A percentile compares a stretch with the other conserved stretches of the same genome.
phyloP scores from a whole-genome alignment of 148 eudicot genomes.

The Hydrangea macrophylla region DNA sequence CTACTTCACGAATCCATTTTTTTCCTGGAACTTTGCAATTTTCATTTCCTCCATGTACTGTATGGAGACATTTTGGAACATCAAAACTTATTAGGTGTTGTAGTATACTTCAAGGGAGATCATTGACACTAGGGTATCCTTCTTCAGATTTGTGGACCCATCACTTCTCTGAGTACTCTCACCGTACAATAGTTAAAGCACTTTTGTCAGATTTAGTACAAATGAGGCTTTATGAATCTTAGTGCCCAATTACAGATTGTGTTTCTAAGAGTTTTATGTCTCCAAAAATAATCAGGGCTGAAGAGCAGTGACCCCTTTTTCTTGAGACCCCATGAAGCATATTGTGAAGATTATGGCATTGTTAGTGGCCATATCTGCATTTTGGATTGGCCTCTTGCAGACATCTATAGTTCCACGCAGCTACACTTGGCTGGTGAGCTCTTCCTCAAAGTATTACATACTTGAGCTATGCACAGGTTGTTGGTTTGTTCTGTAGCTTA shows the following conservation, averaged over 20 bases:
- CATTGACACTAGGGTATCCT: neutral
- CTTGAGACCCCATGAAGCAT: conserved; percentile 64
- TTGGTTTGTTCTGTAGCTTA: neutral
- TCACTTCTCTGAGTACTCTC: neutral
- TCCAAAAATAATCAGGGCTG: conserved; percentile 5
- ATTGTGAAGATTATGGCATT: conserved; percentile 73
- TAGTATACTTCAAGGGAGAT: neutral
- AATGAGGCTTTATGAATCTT: neutral
- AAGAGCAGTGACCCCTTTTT: neutral
- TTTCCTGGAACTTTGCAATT: too few species aligned
- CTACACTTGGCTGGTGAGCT: conserved; percentile 84
- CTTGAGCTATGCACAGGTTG: neutral
- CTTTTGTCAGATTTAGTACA: neutral
- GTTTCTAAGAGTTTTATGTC: neutral
- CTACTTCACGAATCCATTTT: too few species aligned
- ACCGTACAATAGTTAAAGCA: neutral
- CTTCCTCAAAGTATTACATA: neutral
- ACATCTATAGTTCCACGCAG: conserved; percentile 52
- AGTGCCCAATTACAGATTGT: too few species aligned
- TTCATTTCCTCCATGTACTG: too few species aligned
- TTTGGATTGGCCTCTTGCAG: conserved; percentile 74
- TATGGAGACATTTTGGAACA: too few species aligned
- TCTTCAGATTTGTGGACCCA: neutral
- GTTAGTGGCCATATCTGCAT: conserved; percentile 58
- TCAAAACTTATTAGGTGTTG: neutral